Evolutionary conservation across 2,329 filamentous ascomycete genomes (phyloP).

Genomic region (Cercospora brassicicola): DNA sequence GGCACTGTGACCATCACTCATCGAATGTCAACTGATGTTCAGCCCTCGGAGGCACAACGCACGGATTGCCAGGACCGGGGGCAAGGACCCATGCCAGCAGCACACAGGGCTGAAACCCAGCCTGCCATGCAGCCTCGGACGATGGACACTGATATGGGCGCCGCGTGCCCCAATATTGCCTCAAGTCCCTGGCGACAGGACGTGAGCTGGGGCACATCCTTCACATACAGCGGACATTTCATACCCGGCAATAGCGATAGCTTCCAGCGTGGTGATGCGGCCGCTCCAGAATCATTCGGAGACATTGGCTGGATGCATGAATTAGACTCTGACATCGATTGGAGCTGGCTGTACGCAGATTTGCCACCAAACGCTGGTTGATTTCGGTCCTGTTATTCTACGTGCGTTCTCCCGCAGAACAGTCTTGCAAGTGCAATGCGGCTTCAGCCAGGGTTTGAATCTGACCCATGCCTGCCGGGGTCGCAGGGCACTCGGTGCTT

Average conservation of each 20-base stretch:
- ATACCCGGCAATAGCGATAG: background rate
- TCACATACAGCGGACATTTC: conserved; percentile 5
- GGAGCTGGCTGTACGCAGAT: conserved; percentile 19
- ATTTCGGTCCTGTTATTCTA: background rate
- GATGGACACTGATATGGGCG: background rate
- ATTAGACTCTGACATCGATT: background rate
- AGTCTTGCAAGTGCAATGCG: background rate
- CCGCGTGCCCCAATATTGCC: background rate
- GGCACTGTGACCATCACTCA: conserved; percentile 9
- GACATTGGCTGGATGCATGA: background rate
- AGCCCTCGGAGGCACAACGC: background rate
- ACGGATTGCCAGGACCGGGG: background rate
- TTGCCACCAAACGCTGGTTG: conserved; percentile 8
- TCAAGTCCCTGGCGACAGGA: background rate
- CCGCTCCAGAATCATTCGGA: background rate
- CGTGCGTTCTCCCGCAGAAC: background rate
- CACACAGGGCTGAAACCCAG: background rate
- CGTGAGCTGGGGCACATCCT: background rate
- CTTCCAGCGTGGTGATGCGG: background rate
- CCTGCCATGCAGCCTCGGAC: background rate
- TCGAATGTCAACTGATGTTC: background rate
- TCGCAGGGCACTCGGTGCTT: background rate
- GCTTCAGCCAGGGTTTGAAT: background rate
- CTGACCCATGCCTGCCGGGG: background rate
- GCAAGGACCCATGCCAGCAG: background rate